These are phyloP conservation scores for Saccharomyces hybrid DNA, from an alignment of 1,139 yeast genomes.

Conservation along the genomic window DNA sequence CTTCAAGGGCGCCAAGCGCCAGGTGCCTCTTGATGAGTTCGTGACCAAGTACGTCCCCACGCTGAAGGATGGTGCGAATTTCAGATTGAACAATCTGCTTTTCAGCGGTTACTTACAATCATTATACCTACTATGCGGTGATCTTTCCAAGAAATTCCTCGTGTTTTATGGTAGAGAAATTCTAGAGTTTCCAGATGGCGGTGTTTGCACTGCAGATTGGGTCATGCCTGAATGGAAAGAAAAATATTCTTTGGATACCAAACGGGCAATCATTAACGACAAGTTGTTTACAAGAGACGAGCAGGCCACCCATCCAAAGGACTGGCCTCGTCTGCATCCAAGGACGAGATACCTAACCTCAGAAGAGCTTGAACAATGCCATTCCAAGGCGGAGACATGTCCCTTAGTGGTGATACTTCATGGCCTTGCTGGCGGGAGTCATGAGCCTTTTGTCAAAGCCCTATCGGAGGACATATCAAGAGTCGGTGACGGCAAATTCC, in stretches of 20 bases:
- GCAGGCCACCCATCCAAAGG: constrained; percentile 50
- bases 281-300: constrained; percentile 44
- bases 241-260: constrained; percentile 32
- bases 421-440: constrained; percentile 86
- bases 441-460: constrained; percentile 73
- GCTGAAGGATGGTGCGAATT: constrained; percentile 36
- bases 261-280: constrained; percentile 21
- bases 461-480: constrained; percentile 28
- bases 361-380: constrained; percentile 37
- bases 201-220: constrained; percentile 69
- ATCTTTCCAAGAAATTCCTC: constrained; percentile 42
- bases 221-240: constrained; percentile 37
- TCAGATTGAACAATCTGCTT: constrained; percentile 52
- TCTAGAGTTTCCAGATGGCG: constrained; percentile 50
- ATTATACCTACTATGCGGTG: constrained; percentile 39
- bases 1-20: constrained; percentile 24
- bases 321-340: constrained; percentile 65
- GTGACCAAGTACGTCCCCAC: constrained; percentile 37
- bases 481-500: constrained; percentile 35
- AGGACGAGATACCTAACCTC: constrained; percentile 61
- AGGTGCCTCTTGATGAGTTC: constrained; percentile 32
- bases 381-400: constrained; percentile 28
- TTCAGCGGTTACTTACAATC: constrained; percentile 73
- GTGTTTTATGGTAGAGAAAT: constrained; percentile 71
- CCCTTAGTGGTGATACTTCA: constrained; percentile 68